These are phyloP conservation scores for Torrubiellomyces zombiae DNA, from an alignment of 2,329 filamentous ascomycete species.

Conservation along the genomic window DNA sequence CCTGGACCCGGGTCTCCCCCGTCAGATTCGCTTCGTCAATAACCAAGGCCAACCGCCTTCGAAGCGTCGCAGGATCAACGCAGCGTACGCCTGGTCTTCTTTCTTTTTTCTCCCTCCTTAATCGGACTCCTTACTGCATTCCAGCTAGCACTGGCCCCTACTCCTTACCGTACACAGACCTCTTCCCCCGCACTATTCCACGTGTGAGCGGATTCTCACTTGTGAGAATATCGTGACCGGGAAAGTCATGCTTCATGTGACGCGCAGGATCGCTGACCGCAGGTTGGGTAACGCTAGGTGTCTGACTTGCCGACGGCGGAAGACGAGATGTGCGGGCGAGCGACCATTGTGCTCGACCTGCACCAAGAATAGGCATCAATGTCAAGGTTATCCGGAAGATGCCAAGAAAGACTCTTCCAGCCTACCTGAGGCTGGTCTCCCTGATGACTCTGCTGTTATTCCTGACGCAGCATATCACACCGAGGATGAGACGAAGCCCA, in stretches of 20 bases:
- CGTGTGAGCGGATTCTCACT: too few species aligned
- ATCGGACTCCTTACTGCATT: too few species aligned
- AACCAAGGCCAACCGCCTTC: conserved; percentile 67
- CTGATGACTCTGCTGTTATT: too few species aligned
- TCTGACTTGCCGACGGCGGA: conserved; percentile 57
- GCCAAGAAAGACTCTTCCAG: conserved; percentile 25
- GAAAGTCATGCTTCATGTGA: too few species aligned
- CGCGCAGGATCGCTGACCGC: neutral
- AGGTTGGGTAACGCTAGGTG: conserved; percentile 30
- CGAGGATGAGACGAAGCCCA: conserved; percentile 4
- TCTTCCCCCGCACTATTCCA: too few species aligned
- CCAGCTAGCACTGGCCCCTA: too few species aligned
- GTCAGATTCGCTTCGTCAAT: conserved; percentile 63
- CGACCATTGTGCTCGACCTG: conserved; percentile 58
- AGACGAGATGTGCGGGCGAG: conserved; percentile 60
- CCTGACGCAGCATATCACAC: too few species aligned
- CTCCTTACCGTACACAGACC: too few species aligned
- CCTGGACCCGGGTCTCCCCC: conserved; percentile 20
- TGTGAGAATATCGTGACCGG: too few species aligned
- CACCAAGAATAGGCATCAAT: conserved; percentile 51
- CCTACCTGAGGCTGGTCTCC: too few species aligned
- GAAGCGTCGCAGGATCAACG: conserved; percentile 63
- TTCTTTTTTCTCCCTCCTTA: neutral
- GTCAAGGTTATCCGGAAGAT: conserved; percentile 47
- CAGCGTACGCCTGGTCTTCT: conserved; percentile 40